Base-by-base conservation (phyloP, 371 early-diverging fungal genomes). In the Cokeromyces recurvatus region DNA sequence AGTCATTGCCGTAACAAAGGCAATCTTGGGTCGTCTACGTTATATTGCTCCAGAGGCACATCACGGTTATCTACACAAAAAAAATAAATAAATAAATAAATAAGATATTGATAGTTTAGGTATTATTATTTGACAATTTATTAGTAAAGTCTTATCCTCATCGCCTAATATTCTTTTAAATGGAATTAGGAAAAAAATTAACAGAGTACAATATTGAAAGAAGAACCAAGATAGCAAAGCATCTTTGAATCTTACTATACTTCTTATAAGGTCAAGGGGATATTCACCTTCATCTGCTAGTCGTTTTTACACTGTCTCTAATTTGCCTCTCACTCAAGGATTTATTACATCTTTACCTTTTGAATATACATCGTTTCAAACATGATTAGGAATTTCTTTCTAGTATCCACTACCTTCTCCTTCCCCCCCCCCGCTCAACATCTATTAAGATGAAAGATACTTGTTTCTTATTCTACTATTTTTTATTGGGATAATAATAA, bases 1-100 rank as follows among this genome's bases (percentile, higher is more conserved):
- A 0, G 74, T 74, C 7, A 74, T 70, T 14, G 55, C 68, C 9
- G 22, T 67, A 12, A 70, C 74, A 2, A 69, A 67, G 25, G 74
- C 74, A 10, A 68, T 70, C 5, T 74, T 70, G 49, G 74, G 74
- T 8, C 55, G 70, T 29, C 23, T 74, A 4, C 74, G 70, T n/a
- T 74, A 67, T 29, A 52, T 74, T n/a, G 74, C 74, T 1, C 74
- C 74, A 2, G 74, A 74, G 47, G 57, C 70, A 10, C 58, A 70
- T 24, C 64, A 62, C 17, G 74, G 70, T 2, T n/a, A n/a, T n/a
- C n/a, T n/a, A n/a, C n/a, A n/a, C n/a, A n/a, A n/a, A n/a, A n/a
- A n/a, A n/a, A n/a, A n/a, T n/a, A 54, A 66, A 2, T 74, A 70
- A 40, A 70, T 68, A 0, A 70, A 74, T 37, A 74, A 74, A 43